Conservation (phyloP, 805 yeast species). For the Candida hungchunana region DNA sequence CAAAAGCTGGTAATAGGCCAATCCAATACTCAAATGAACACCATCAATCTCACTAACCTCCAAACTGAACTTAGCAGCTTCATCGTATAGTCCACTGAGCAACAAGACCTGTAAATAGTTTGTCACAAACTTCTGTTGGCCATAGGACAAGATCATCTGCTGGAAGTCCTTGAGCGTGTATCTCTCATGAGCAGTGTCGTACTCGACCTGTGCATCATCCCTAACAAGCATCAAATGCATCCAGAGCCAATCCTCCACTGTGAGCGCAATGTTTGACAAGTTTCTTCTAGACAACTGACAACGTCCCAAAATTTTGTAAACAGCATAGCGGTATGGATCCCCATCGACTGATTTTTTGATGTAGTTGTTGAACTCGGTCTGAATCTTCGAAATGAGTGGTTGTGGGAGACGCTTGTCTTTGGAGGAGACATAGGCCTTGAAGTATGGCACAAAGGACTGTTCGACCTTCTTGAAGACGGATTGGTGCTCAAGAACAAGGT, state of each 20-base stretch:
- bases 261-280: conserved; percentile 63
- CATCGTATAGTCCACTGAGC: conserved; percentile 75
- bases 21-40: conserved; percentile 82
- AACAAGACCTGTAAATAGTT: conserved; percentile 73
- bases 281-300: conserved; percentile 65
- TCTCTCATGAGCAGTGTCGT: conserved; percentile 58
- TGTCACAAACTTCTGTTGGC: conserved; percentile 63
- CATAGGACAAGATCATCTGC: conserved; percentile 62
- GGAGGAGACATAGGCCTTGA: conserved; percentile 63
- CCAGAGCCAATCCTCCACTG: conserved; percentile 97
- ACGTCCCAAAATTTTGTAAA: conserved; percentile 89
- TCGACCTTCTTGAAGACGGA: conserved; percentile 81
- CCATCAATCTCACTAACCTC: conserved; percentile 74
- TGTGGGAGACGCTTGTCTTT: conserved; percentile 52
- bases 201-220: conserved; percentile 43
- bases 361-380: conserved; percentile 79
- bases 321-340: conserved; percentile 88
- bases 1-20: conserved; percentile 68
- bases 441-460: conserved; percentile 73
- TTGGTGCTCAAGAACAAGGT: conserved; percentile 57
- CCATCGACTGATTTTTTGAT: conserved; percentile 62
- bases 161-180: conserved; percentile 76
- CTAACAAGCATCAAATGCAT: conserved; percentile 75
- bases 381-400: conserved; percentile 64
- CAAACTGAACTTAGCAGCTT: conserved; percentile 65